Conservation (phyloP, 352 stramenopile genomes). For the Plasmopara halstedii region DNA sequence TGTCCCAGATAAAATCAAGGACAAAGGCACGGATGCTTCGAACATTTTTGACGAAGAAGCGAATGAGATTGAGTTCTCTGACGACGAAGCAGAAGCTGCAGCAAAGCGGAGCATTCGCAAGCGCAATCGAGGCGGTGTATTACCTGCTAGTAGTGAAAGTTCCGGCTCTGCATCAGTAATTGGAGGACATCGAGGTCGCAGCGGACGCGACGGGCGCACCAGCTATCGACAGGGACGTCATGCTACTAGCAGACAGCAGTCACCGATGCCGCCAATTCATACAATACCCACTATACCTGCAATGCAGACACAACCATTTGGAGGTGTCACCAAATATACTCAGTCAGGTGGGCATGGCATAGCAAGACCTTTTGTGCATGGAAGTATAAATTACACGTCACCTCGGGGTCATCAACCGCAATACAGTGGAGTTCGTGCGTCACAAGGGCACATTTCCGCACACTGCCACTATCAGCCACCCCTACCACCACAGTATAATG, state of each 20-base stretch:
- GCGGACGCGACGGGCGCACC: conserved; percentile 17
- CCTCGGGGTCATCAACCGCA: conserved; percentile 16
- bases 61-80: conserved; percentile 69
- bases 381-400: conserved; percentile 32
- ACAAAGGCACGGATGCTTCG: conserved; percentile 81
- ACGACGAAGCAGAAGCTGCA: conserved; percentile 72
- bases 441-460: conserved; percentile 12
- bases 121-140: conserved; percentile 34
- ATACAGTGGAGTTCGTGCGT: conserved; percentile 23
- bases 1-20: conserved; percentile 58
- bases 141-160: conserved; percentile 3
- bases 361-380: conserved; percentile 18
- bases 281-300: conserved; percentile 6
- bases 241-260: conserved; percentile 7
- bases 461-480: conserved; percentile 23
- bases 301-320: conserved; percentile 36
- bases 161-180: conserved; percentile 1
- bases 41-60: conserved; percentile 84
- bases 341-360: conserved; percentile 22
- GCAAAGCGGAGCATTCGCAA: conserved; percentile 68
- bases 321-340: conserved; percentile 46
- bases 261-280: conserved; percentile 7
- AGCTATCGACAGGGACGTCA: conserved; percentile 3
- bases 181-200: conserved; percentile 14
- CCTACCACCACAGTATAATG: conserved; percentile 19